These are phyloP conservation scores for Thielaviopsis punctulata DNA, from an alignment of 2,329 filamentous ascomycete genomes.

Conservation along the genomic window DNA sequence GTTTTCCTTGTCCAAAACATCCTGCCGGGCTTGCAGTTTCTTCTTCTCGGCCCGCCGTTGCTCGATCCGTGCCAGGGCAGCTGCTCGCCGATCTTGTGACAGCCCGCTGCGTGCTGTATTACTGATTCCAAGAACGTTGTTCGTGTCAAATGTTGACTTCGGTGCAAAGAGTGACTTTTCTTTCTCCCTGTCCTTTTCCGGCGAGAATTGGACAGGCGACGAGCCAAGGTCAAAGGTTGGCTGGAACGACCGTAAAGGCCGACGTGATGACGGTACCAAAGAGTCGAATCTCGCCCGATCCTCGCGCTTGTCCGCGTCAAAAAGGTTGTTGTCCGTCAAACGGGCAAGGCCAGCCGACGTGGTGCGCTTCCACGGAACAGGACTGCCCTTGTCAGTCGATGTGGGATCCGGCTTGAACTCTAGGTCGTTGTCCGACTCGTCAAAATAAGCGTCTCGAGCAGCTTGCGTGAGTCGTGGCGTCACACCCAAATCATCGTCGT, in stretches of 20 bases:
- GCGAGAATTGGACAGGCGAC: background rate
- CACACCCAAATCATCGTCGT: background rate
- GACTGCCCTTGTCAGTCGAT: conserved; percentile 6
- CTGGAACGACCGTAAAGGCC: background rate
- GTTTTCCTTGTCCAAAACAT: conserved; percentile 33
- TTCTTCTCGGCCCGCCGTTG: conserved; percentile 35
- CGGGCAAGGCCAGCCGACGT: background rate
- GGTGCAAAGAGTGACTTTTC: background rate
- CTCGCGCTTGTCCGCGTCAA: background rate
- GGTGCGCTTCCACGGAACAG: background rate
- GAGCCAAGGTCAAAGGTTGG: background rate
- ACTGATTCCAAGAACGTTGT: conserved; percentile 19
- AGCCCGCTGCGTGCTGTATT: conserved; percentile 26
- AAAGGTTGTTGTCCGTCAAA: background rate
- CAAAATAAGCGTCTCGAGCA: conserved; percentile 21
- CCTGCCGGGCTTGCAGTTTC: conserved; percentile 19
- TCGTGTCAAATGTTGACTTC: conserved; percentile 14
- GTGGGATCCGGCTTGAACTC: conserved; percentile 5
- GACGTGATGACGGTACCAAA: background rate
- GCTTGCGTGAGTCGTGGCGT: conserved; percentile 14
- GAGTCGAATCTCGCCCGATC: background rate
- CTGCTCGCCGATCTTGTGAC: conserved; percentile 33
- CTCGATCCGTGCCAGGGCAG: conserved; percentile 37
- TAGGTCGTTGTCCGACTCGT: conserved; percentile 15
- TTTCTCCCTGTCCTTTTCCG: background rate